Evolutionary conservation across 257 asterid genomes (phyloP), one percentile per base, ranked within the genome.

Genomic region (Solanum clarkiae): DNA sequence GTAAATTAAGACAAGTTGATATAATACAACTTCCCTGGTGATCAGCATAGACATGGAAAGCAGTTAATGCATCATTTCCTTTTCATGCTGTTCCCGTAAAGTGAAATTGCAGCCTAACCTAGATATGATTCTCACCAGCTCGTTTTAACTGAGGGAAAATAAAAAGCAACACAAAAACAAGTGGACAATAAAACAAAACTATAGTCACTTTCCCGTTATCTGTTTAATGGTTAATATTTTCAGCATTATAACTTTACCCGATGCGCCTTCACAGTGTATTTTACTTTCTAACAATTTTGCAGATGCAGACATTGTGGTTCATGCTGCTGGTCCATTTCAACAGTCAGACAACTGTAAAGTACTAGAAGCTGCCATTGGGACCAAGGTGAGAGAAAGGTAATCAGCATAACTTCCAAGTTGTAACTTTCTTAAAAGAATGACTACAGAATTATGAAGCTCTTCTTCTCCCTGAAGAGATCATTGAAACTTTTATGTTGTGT

Each of bases 241-340:
- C 51, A 69, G 51, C 53, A 69, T 69, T 69, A 69, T 69, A 44
- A 9, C 26, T 57, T 55, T 20, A 57, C 6, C 13, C 26, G 13
- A 57, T 8, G 26, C 2, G 12, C 65, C 65, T 57, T 57, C 13
- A 20, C n/a, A 24, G 65, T 57, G 65, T 57, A 26, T 65, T 20
- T 49, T 60, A 49, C 26, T 26, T 1, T 63, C 49, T 84, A 32
- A 55, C 83, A 85, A 82, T 62, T 86, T 60, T 90, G 91, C 91
- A 95, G 99, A 92, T 81, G 97, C 91, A 77, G 98, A 95, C 93
- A 94, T 96, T 86, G 95, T 96, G 49, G 93, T 95, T 88, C 98
- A 95, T 77, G 84, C 98, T n/a, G 95, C 99, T 49, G 98, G 99
- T 75, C 99, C 99, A 3, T 96, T 96, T 93, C 99, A 96, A 91